phyloP scores from a whole-genome alignment of 2,329 filamentous ascomycete species.

The Pezicula radicicola region DNA sequence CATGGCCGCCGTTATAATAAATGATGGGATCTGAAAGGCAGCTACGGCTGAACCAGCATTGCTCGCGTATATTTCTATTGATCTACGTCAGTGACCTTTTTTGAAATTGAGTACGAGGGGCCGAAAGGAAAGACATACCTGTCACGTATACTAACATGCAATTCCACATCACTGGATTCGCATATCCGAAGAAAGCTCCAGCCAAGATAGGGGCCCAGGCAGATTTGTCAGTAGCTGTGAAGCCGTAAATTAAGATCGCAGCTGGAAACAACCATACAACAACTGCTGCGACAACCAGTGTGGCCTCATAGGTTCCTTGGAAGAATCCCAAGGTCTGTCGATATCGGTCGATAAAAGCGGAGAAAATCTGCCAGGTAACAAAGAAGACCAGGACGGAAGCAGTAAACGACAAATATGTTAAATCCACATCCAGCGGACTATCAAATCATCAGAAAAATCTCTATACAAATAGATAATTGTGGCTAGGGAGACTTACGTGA shows the following conservation, averaged over 20 bases:
- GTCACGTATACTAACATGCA: conserved; percentile 41
- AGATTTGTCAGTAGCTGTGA: conserved; percentile 36
- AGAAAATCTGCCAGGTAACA: too few relatives aligned
- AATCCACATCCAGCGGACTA: too few relatives aligned
- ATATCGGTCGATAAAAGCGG: too few relatives aligned
- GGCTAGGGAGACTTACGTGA: conserved; percentile 27
- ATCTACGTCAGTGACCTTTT: neutral
- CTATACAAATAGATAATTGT: neutral
- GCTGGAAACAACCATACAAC: conserved; percentile 32
- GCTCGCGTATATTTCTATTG: conserved; percentile 35
- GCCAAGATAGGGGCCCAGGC: conserved; percentile 39
- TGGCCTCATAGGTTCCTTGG: too few relatives aligned
- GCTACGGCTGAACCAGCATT: conserved; percentile 38
- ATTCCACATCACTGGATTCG: conserved; percentile 40
- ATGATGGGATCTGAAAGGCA: conserved; percentile 40
- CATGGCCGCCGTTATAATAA: conserved; percentile 35
- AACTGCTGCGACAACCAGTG: too few relatives aligned
- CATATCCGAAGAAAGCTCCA: conserved; percentile 36
- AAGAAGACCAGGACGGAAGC: too few relatives aligned
- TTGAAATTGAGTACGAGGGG: neutral
- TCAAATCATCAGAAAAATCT: too few relatives aligned
- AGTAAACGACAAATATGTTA: too few relatives aligned
- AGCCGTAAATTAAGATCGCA: conserved; percentile 40
- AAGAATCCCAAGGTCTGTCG: too few relatives aligned
- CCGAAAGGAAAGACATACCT: conserved; percentile 12